phyloP scores from a whole-genome alignment of 768 basidiomycete genomes.

The Chiua virens region DNA sequence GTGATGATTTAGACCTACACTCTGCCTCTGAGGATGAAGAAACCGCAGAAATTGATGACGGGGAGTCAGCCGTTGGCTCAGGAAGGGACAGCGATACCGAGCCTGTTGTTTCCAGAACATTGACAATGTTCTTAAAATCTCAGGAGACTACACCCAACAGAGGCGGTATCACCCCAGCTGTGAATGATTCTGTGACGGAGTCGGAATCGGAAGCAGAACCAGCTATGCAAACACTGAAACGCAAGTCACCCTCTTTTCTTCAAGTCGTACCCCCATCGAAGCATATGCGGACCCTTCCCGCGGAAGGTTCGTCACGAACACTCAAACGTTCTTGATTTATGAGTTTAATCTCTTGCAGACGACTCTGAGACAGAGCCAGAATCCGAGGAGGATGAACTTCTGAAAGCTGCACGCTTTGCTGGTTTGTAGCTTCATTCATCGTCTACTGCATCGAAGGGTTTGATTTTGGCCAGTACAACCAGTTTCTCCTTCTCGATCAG shows the following conservation, averaged over 20 bases:
- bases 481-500: constrained; percentile 6
- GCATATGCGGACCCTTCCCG: constrained; percentile 11
- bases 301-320: constrained; percentile 17
- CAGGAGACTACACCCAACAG: constrained; percentile 2
- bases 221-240: constrained; percentile 15
- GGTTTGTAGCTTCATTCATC: constrained; percentile 19
- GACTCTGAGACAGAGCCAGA: constrained; percentile 51
- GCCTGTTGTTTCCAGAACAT: constrained; percentile 25
- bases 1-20: constrained; percentile 46
- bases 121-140: constrained; percentile 8
- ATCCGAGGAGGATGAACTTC: constrained; percentile 28
- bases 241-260: constrained; percentile 22
- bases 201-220: constrained; percentile 29
- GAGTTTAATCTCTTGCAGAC: constrained; percentile 13
- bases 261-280: constrained; percentile 14
- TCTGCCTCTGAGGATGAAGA: constrained; percentile 49
- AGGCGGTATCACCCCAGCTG: neutral
- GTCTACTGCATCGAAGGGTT: neutral
- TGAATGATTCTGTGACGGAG: constrained; percentile 34
- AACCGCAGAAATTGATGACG: constrained; percentile 17
- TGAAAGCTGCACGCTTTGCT: constrained; percentile 4
- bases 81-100: constrained; percentile 27
- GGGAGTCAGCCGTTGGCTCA: constrained; percentile 15
- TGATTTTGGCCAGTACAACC: neutral
- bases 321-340: neutral